Evolutionary conservation across 1,284 basidiomycete species (phyloP), one percentile per base, ranked within the genome.

Genomic region (Rhizopogon hawkerae): DNA sequence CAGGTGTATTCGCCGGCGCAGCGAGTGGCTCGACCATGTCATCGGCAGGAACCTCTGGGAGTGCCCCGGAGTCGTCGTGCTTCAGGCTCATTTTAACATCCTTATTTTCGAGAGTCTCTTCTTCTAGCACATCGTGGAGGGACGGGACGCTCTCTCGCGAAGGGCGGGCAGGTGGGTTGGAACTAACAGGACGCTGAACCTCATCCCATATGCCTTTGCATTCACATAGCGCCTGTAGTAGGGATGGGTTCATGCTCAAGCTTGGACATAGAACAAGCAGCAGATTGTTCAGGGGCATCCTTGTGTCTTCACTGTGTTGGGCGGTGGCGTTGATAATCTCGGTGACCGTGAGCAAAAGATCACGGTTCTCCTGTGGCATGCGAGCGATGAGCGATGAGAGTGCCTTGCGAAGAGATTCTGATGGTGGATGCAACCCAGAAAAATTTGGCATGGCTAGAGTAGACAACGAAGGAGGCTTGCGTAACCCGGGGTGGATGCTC

Each of bases 241-340:
- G 65, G 0, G 81, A 73, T n/a, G 88, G 85, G 49, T 75, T 86
- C 77, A 92, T 84, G 59, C 78, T 81, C 58, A 91, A 67, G 59
- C 83, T 90, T 24, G 89, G 89, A 57, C 83, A 89, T 61, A 92
- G 83, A 47, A 91, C 80, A 39, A 90, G 69, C 23, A 91, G 67
- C 55, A 92, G 64, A 60, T 92, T 92, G 61, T 82, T 84, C 56
- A 92, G 61, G 1, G 87, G 86, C 89, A 92, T 92, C 71, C 87
- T 89, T 33, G 87, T 92, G 60, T 79, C 77, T 55, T 74, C 76
- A 56, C 73, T 74, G 49, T 75, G 73, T 48, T 69, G 71, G 0
- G 83, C 79, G 1, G 86, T 89, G 35, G 75, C 78, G 47, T 74
- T 78, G 57, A 90, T 85, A 36, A 90, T 70, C 50, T 89, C 84